phyloP scores from a whole-genome alignment of 2,329 filamentous ascomycete species.

The Aspergillus fumigatiaffinis region DNA sequence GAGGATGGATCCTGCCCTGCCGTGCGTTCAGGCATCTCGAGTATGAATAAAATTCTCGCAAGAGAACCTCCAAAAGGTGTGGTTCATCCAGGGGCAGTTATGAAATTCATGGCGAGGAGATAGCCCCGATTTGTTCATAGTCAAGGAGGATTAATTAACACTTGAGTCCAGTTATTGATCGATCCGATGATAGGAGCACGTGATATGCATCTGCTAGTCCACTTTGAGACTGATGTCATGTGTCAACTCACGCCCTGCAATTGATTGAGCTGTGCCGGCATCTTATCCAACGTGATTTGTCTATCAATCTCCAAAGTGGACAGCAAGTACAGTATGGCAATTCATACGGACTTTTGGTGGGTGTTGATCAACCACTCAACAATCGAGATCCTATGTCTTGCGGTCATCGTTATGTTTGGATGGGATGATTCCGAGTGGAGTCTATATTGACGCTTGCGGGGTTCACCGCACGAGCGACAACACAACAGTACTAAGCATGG shows the following conservation, averaged over 20 bases:
- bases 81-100: not conserved
- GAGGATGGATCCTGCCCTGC: conserved; percentile 15
- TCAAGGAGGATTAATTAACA: not conserved
- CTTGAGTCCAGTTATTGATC: not conserved
- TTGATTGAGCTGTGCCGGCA: not conserved
- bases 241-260: not conserved
- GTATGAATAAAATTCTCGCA: not conserved
- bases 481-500: no score
- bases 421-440: no score
- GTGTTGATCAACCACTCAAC: not conserved
- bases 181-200: conserved; percentile 8
- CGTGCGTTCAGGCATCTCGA: conserved; percentile 18
- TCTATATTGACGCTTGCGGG: no score
- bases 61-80: not conserved
- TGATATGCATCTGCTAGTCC: conserved; percentile 6
- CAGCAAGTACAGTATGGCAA: not conserved
- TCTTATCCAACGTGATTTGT: not conserved
- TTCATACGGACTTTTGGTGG: not conserved
- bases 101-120: not conserved
- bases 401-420: no score
- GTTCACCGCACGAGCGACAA: no score
- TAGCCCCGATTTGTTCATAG: not conserved
- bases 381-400: no score
- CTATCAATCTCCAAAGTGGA: not conserved
- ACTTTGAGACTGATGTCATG: conserved; percentile 16